These are phyloP conservation scores for Mangifera indica DNA, from an alignment of 345 rosid species.

Conservation along the genomic window DNA sequence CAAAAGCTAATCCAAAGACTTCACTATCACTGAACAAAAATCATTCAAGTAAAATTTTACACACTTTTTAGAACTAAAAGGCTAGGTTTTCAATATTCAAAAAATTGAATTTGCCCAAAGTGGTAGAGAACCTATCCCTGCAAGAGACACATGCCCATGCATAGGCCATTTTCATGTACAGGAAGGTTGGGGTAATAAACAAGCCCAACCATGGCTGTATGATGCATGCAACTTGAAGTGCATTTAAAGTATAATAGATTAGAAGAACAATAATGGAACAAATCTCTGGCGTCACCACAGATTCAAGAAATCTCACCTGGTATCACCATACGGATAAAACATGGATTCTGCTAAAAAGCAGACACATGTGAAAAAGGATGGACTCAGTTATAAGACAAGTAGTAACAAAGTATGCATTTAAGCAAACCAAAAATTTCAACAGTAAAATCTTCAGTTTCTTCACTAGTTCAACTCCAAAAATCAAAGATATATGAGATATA, in stretches of 20 bases:
- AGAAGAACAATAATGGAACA: neutral
- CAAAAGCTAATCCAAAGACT: neutral
- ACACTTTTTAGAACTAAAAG: neutral
- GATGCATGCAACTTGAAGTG: neutral
- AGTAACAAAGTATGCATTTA: neutral
- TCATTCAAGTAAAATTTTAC: neutral
- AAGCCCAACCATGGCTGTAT: no score
- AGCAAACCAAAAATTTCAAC: neutral
- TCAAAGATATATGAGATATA: conserved; percentile 1
- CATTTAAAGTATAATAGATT: neutral
- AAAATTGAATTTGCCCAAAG: neutral
- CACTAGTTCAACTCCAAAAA: neutral
- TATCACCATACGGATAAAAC: neutral
- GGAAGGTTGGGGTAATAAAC: neutral
- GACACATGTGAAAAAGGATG: neutral
- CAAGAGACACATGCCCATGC: neutral
- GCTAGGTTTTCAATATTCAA: neutral
- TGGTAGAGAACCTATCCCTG: neutral
- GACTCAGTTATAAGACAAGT: neutral
- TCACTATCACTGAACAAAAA: conserved; percentile 1
- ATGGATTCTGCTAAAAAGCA: neutral
- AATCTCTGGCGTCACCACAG: neutral
- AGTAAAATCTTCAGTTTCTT: neutral
- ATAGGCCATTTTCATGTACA: neutral
- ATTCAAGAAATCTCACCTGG: neutral